These are phyloP conservation scores for Neofusicoccum umdonicola DNA, from an alignment of 2,329 filamentous ascomycete species.

Conservation along the genomic window DNA sequence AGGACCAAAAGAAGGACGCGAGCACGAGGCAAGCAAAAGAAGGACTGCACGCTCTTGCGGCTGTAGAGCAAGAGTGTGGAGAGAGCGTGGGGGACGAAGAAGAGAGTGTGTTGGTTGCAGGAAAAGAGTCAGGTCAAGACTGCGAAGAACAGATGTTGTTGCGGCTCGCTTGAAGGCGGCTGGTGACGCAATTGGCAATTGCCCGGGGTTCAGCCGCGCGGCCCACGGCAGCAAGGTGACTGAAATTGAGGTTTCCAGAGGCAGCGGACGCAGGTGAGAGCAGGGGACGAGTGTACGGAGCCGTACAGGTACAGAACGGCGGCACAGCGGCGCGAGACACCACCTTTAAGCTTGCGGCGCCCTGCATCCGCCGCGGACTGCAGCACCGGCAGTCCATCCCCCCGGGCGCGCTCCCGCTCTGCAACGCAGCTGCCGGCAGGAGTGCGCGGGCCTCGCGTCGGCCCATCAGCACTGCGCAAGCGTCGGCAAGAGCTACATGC, in stretches of 20 bases:
- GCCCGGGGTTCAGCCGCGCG: neutral
- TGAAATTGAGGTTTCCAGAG: neutral
- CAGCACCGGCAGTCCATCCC: neutral
- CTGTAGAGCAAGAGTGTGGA: too few species aligned
- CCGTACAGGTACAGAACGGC: neutral
- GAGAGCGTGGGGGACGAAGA: neutral
- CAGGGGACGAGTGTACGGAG: neutral
- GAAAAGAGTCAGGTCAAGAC: neutral
- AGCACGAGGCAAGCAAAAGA: neutral
- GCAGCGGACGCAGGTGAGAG: too few species aligned
- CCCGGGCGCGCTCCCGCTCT: neutral
- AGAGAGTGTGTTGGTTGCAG: neutral
- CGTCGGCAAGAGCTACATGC: too few species aligned
- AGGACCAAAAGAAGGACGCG: neutral
- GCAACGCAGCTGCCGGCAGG: neutral
- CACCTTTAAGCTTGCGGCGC: neutral
- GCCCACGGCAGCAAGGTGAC: neutral
- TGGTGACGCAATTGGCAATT: neutral
- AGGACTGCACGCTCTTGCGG: neutral
- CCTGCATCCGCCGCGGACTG: neutral
- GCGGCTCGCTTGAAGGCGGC: neutral
- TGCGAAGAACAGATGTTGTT: neutral
- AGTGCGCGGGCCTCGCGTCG: too few species aligned
- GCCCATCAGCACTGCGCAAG: too few species aligned
- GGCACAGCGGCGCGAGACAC: neutral